A percentile compares a stretch with the other conserved stretches of the same genome.
phyloP scores from a whole-genome alignment of 192 early-diverging fungal genomes.

The Coemansia sp. region DNA sequence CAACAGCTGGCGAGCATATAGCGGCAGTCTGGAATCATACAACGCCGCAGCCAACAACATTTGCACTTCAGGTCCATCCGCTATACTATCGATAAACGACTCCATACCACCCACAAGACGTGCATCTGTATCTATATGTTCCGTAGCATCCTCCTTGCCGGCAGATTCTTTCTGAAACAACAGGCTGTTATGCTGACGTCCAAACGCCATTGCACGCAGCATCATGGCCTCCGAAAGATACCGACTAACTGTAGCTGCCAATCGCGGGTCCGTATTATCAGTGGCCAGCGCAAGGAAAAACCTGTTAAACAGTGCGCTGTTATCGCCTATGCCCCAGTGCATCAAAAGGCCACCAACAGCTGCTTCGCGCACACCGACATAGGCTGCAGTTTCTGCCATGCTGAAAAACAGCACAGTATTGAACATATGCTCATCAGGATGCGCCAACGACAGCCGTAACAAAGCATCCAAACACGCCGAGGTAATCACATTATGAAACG shows the following conservation, averaged over 20 bases:
- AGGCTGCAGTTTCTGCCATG: conserved; percentile 73
- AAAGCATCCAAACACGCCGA: conserved; percentile 75
- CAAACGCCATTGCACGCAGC: conserved; percentile 40
- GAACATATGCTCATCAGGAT: conserved; percentile 66
- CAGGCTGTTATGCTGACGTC: conserved; percentile 48
- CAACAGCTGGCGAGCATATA: conserved; percentile 22
- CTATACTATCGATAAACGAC: conserved; percentile 33
- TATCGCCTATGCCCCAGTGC: conserved; percentile 62
- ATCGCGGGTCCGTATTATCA: conserved; percentile 11
- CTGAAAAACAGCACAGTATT: conserved; percentile 73
- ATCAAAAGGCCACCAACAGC: conserved; percentile 77
- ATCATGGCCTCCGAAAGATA: conserved; percentile 20
- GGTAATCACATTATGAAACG: conserved; percentile 84
- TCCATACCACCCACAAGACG: conserved; percentile 49
- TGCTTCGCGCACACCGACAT: conserved; percentile 64
- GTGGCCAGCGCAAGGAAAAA: conserved; percentile 28
- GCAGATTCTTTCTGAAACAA: conserved; percentile 38
- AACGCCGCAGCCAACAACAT: conserved; percentile 23
- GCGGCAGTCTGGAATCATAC: conserved; percentile 32
- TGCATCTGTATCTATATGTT: conserved; percentile 49
- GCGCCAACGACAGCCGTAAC: conserved; percentile 59
- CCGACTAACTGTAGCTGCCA: conserved; percentile 11
- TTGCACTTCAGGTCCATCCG: conserved; percentile 32
- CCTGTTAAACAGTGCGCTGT: conserved; percentile 19
- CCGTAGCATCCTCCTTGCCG: conserved; percentile 18